Base-by-base conservation (phyloP, 768 basidiomycete species). In the Leccinellum luteum region DNA sequence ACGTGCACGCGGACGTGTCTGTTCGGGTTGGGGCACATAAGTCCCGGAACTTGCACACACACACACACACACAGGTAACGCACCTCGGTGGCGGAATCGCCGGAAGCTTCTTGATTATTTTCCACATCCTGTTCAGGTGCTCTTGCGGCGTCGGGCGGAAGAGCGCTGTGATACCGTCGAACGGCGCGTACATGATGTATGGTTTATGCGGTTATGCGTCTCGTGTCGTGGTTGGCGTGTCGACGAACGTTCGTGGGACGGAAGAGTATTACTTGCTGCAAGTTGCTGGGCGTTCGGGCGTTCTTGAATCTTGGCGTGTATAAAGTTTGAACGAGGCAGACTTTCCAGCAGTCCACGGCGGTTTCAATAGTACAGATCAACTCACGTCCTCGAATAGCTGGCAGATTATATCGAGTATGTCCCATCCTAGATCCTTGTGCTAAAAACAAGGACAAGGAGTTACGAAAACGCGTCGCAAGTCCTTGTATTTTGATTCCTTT, bases 1-100 rank as follows among this genome's bases (percentile, higher is more conserved):
- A 72, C 51, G 21, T 72, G 71, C 6, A 72, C 72, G 32, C 71
- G 71, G 51, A 72, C 63, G 44, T 73, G 70, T 56, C 67, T 68
- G 23, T 25, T 23, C 23, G 14, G 5, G 14, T 47, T 25, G 44
- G 1, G 7, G 17, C n/a, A 0, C 14, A 30, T 12, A n/a, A 34
- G 17, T 4, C 2, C 17, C 47, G 10, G 47, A 15, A 28, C 27
- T 15, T 10, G 21, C 9, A 41, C 10, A 41, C 9, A 9, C 4
- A 10, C 17, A n/a, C 3, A 12, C 7, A 41, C 19, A 10, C 2
- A 12, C n/a, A 6, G 28, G 48, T 6, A 9, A 31, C 66, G 15
- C 28, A 69, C 66, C 51, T 49, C 0, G 60, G 57, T 21, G 65
- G 66, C 4, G 66, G 53, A 19, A 28, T 57, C 48, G 49, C 31